Base-by-base conservation (phyloP, 2,329 filamentous ascomycete species). In the Lasiodiplodia citricola region DNA sequence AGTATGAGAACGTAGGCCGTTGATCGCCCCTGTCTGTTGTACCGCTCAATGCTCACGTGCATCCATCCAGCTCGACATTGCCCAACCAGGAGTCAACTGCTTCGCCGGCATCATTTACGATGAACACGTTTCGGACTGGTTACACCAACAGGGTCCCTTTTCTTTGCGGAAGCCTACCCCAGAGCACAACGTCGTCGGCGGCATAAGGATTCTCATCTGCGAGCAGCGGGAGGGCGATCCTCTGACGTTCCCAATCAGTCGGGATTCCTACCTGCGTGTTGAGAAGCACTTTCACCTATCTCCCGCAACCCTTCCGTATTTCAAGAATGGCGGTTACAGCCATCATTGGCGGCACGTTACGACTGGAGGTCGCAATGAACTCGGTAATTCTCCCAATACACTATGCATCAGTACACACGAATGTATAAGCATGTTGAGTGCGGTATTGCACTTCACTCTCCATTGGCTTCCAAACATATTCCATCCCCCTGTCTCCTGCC, bases 251-350 rank as follows among this genome's bases (percentile, higher is more conserved):
- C 55, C 52, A 18, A 44, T 67, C 37, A 67, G 52, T 28, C 41
- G 37, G 35, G 64, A 67, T 16, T 57, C 54, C 7, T 67, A 56
- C 31, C 23, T 57, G 11, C 25, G 50, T 1, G 25, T 67, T 38
- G 64, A 67, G 21, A 44, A 25, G 10, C 25, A 44, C 16, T 67
- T 57, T 28, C 52, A 51, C 41, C 52, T 67, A 7, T 41, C 38
- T n/a, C 41, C 64, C 8, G 64, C 64, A 18, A 67, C 64, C 23
- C 64, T 67, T 8, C 64, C 64, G 13, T 47, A 56, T 28, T 67
- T 67, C 38, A 57, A 58, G 55, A 58, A 54, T 38, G 35, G 13
- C 28, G 52, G 41, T 11, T 67, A 23, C 25, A 50, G 37, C 11
- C 54, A 67, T 25, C 38, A 54, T 16, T 67, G 64, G 64, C 37